phyloP scores from a whole-genome alignment of 441 rosid species.

The Hura crepitans region DNA sequence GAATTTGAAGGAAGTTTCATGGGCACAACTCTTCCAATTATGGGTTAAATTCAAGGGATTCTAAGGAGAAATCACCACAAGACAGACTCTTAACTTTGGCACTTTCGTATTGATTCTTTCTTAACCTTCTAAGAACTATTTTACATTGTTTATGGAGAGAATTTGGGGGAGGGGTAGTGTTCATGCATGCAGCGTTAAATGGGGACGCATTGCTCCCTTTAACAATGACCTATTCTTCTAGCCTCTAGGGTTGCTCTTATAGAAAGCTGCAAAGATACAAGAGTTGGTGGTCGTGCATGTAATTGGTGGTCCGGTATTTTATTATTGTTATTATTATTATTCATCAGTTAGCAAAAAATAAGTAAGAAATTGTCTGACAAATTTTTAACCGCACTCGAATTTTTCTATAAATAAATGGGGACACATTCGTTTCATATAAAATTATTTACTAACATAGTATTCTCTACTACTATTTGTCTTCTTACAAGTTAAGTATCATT shows the following conservation, averaged over 20 bases:
- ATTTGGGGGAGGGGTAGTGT: not conserved
- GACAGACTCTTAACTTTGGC: too few relatives aligned
- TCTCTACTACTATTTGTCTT: too few relatives aligned
- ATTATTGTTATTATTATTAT: not conserved
- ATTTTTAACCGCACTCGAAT: too few relatives aligned
- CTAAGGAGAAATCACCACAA: not conserved
- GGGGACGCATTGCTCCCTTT: conserved; percentile 20
- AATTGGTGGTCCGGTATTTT: not conserved
- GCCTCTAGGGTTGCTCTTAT: conserved; percentile 13
- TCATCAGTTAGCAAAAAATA: too few relatives aligned
- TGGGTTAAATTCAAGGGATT: conserved; percentile 28
- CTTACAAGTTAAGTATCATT: too few relatives aligned
- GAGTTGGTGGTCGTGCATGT: not conserved
- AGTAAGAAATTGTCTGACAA: too few relatives aligned
- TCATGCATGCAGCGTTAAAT: conserved; percentile 12
- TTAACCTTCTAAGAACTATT: not conserved
- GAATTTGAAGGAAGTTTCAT: conserved; percentile 24
- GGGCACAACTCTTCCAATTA: not conserved
- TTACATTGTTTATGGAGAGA: not conserved
- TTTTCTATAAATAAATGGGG: too few relatives aligned
- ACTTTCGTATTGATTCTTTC: not conserved
- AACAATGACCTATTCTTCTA: conserved; percentile 1
- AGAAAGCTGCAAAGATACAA: not conserved
- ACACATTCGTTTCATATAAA: too few relatives aligned
- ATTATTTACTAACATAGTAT: too few relatives aligned